Percentiles rank a stretch among this genome's conserved stretches.
phyloP scores from a whole-genome alignment of 257 asterid genomes.

The Pogostemon cablin region DNA sequence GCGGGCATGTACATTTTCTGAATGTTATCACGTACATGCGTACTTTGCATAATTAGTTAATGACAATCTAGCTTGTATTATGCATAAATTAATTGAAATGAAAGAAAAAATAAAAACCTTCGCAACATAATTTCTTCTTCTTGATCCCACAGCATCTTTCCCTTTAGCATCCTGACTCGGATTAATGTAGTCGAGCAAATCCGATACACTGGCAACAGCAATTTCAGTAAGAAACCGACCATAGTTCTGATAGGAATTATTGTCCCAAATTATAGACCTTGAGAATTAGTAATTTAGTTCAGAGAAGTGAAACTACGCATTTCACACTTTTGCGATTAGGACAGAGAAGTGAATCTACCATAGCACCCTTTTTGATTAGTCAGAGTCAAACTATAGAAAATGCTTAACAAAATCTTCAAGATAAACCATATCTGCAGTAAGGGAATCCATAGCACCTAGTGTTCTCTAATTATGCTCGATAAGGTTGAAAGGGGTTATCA shows the following conservation, averaged over 20 bases:
- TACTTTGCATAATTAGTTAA: background rate
- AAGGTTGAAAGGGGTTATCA: conserved; percentile 7
- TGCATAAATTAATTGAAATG: conserved; percentile 17
- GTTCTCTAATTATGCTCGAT: conserved; percentile 12
- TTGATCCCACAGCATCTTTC: conserved; percentile 67
- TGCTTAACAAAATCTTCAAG: background rate
- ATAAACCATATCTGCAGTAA: background rate
- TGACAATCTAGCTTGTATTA: conserved; percentile 19
- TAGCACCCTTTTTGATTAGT: background rate
- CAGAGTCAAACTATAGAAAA: background rate
- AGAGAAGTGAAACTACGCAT: conserved; percentile 1
- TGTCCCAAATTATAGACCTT: conserved; percentile 5
- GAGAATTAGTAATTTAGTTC: conserved; percentile 1
- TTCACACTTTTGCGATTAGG: background rate
- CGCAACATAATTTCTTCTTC: conserved; percentile 59
- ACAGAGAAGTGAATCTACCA: conserved; percentile 1
- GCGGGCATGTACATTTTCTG: conserved; percentile 13
- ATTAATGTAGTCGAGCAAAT: conserved; percentile 89
- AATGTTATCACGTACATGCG: conserved; percentile 22
- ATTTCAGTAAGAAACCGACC: conserved; percentile 27
- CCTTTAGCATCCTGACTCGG: conserved; percentile 83
- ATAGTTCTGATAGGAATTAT: conserved; percentile 21
- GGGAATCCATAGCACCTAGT: conserved; percentile 10
- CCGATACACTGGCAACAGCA: conserved; percentile 71
- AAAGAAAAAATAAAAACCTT: conserved; percentile 60